Evolutionary conservation across 2,329 filamentous ascomycete species (phyloP).

Genomic region (Fusarium sororula): DNA sequence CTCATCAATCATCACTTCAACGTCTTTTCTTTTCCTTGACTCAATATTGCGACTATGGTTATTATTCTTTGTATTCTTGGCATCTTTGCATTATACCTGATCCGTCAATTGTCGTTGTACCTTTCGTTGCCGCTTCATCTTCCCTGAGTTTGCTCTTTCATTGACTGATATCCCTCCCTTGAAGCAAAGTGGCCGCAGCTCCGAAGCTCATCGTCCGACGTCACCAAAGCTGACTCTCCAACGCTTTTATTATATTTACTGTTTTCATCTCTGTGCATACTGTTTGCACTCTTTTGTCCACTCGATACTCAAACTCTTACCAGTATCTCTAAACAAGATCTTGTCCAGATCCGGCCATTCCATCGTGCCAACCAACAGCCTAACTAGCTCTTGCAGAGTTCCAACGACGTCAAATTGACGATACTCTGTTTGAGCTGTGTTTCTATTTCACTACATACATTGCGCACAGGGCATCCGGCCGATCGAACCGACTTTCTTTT

Average conservation of each 20-base stretch:
- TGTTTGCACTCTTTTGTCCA: slow-evolving; percentile 4
- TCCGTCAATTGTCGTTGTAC: slow-evolving; percentile 29
- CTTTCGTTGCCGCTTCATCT: slow-evolving; percentile 26
- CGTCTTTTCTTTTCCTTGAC: background rate
- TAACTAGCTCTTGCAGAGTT: slow-evolving; percentile 5
- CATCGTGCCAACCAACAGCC: slow-evolving; percentile 13
- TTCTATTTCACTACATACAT: background rate
- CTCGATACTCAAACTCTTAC: background rate
- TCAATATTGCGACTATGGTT: slow-evolving; percentile 29
- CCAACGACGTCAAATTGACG: slow-evolving; percentile 12
- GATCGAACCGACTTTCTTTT: background rate
- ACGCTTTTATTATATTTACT: background rate
- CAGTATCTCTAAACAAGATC: slow-evolving; percentile 4
- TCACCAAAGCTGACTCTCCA: background rate
- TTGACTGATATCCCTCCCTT: background rate
- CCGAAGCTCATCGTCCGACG: slow-evolving; percentile 11
- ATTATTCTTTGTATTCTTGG: slow-evolving; percentile 33
- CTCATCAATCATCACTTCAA: background rate
- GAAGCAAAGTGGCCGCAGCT: slow-evolving; percentile 11
- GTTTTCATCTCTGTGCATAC: background rate
- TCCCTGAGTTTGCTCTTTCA: slow-evolving; percentile 9
- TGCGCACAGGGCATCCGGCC: slow-evolving; percentile 13
- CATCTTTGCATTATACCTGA: slow-evolving; percentile 27
- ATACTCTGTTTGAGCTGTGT: background rate
- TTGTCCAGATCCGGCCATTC: slow-evolving; percentile 24